Percentiles rank a stretch among this genome's conserved stretches.
phyloP scores from a whole-genome alignment of 2,329 filamentous ascomycete genomes.

The Hymenoscyphus salicellus region DNA sequence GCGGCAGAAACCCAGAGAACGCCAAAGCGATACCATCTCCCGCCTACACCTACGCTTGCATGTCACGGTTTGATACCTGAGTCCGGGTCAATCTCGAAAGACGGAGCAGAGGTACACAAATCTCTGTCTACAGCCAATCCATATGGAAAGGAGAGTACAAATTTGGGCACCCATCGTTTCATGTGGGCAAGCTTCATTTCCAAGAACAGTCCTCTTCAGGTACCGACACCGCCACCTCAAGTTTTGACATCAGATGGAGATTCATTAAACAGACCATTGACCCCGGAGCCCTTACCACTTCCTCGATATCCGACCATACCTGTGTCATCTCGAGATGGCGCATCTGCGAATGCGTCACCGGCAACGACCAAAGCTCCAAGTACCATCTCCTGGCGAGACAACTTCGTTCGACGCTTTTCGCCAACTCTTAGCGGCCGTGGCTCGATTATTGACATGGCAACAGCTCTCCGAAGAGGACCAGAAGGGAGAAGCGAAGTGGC shows the following conservation, averaged over 20 bases:
- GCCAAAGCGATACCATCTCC: slow-evolving; percentile 19
- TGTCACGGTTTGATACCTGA: slow-evolving; percentile 33
- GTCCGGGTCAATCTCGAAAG: slow-evolving; percentile 17
- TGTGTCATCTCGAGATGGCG: neutral
- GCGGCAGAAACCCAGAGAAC: slow-evolving; percentile 7
- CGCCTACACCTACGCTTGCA: slow-evolving; percentile 27
- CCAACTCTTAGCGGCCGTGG: slow-evolving; percentile 17
- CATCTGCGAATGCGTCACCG: slow-evolving; percentile 4
- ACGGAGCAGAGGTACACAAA: slow-evolving; percentile 9
- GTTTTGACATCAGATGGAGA: slow-evolving; percentile 23
- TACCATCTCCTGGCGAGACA: slow-evolving; percentile 24
- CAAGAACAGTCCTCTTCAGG: slow-evolving; percentile 14
- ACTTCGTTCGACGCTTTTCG: slow-evolving; percentile 23
- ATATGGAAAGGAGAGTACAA: slow-evolving; percentile 4
- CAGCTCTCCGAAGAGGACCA: slow-evolving; percentile 21
- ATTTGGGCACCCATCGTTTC: slow-evolving; percentile 28
- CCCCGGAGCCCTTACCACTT: slow-evolving; percentile 20
- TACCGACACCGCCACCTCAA: slow-evolving; percentile 21
- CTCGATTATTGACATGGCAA: slow-evolving; percentile 27
- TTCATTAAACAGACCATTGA: slow-evolving; percentile 23
- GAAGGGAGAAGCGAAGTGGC: slow-evolving; percentile 11
- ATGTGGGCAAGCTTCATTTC: slow-evolving; percentile 31
- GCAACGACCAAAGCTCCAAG: slow-evolving; percentile 17
- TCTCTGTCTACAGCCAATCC: slow-evolving; percentile 24
- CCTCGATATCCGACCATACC: slow-evolving; percentile 11